These are phyloP conservation scores for Apiospora phragmitis DNA, from an alignment of 2,329 filamentous ascomycete genomes.

Conservation along the genomic window DNA sequence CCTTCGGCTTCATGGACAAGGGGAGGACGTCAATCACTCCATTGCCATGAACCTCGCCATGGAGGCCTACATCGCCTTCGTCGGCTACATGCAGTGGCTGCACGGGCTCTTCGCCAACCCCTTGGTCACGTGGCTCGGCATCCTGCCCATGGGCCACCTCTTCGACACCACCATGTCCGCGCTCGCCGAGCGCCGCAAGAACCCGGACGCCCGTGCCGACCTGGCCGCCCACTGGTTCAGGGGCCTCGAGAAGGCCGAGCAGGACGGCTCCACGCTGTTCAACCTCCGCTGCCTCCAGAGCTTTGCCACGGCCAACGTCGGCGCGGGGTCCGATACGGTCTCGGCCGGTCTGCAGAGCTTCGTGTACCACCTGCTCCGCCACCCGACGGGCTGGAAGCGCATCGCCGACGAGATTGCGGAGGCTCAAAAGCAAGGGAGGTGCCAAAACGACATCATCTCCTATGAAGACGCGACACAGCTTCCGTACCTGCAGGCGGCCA, in stretches of 20 bases:
- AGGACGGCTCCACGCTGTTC: conserved; percentile 11
- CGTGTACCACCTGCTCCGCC: conserved; percentile 14
- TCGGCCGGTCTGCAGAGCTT: conserved; percentile 14
- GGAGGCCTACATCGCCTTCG: conserved; percentile 12
- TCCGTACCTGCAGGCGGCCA: conserved; percentile 26
- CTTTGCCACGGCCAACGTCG: conserved; percentile 12
- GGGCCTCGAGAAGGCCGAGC: conserved; percentile 14
- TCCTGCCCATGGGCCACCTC: conserved; percentile 19
- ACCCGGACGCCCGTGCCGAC: conserved; percentile 17
- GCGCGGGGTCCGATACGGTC: conserved; percentile 16
- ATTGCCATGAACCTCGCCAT: conserved; percentile 18
- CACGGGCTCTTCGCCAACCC: conserved; percentile 21
- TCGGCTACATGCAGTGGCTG: conserved; percentile 17
- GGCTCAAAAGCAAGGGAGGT: conserved; percentile 14
- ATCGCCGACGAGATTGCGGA: conserved; percentile 18
- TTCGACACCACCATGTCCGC: conserved; percentile 15
- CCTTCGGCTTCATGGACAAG: conserved; percentile 28
- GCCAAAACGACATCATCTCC: conserved; percentile 14
- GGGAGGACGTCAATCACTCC: conserved; percentile 26
- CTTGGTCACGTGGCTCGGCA: conserved; percentile 15
- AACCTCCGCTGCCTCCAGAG: conserved; percentile 11
- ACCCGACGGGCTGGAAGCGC: conserved; percentile 13
- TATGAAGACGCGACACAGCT: conserved; percentile 22
- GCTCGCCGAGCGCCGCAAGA: conserved; percentile 13
- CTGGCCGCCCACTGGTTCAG: conserved; percentile 18